A percentile compares a stretch with the other conserved stretches of the same genome.
phyloP scores from a whole-genome alignment of 1,139 yeast genomes.

The Magnusiomyces magnusii region DNA sequence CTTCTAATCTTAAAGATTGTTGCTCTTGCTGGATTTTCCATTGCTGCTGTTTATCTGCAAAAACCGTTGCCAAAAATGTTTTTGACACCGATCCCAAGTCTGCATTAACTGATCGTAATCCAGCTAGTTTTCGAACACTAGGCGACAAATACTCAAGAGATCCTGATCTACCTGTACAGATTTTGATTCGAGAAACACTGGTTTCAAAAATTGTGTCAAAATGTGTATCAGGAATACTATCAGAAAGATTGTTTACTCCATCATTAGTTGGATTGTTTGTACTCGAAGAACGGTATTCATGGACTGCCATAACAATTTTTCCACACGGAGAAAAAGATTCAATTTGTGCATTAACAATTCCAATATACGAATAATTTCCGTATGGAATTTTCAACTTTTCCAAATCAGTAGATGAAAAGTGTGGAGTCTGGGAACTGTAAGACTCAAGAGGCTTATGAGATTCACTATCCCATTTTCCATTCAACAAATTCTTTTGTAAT shows the following conservation, averaged over 20 bases:
- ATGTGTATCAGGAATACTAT: constrained; percentile 8
- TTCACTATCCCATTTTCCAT: no score
- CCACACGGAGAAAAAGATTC: constrained; percentile 22
- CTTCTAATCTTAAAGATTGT: background rate
- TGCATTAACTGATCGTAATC: constrained; percentile 9
- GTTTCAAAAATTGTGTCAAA: constrained; percentile 10
- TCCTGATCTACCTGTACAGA: constrained; percentile 29
- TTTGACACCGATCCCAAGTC: constrained; percentile 5
- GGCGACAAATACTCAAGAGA: constrained; percentile 23
- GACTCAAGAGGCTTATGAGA: no score
- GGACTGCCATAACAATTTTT: background rate
- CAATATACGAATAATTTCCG: constrained; percentile 20
- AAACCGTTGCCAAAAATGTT: constrained; percentile 4
- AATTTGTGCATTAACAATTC: constrained; percentile 28
- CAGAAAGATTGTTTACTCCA: no score
- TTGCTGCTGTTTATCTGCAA: background rate
- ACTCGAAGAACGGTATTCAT: background rate
- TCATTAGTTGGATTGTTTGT: no score
- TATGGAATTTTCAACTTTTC: background rate
- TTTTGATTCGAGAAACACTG: constrained; percentile 18
- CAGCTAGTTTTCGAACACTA: constrained; percentile 10
- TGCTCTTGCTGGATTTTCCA: background rate
- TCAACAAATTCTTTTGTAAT: constrained; percentile 2
- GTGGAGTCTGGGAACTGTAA: background rate
- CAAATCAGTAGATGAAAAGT: background rate